These are phyloP conservation scores for Macrolepiota fuliginosa DNA, from an alignment of 768 basidiomycete genomes.

Conservation along the genomic window DNA sequence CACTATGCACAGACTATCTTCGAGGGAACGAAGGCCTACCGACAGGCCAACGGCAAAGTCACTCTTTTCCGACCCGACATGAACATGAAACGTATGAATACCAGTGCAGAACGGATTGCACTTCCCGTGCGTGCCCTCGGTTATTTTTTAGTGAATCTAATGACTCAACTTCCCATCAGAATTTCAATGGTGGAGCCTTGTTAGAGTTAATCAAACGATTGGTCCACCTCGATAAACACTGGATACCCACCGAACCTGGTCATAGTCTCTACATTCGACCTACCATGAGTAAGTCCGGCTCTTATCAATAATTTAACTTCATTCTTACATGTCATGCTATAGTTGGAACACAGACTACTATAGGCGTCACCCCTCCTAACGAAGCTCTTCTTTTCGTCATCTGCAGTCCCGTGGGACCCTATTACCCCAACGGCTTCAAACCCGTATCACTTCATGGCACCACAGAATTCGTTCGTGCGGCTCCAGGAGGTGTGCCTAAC, in stretches of 20 bases:
- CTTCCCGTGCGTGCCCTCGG: constrained; percentile 54
- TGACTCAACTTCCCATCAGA: constrained; percentile 34
- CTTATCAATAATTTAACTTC: not conserved
- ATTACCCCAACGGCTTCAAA: constrained; percentile 86
- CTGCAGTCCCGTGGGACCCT: constrained; percentile 79
- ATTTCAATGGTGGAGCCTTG: constrained; percentile 74
- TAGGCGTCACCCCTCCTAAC: constrained; percentile 73
- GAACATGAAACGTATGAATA: constrained; percentile 98
- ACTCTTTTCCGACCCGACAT: constrained; percentile 92
- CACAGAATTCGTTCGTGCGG: constrained; percentile 79
- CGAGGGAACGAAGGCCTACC: constrained; percentile 95
- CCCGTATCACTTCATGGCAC: constrained; percentile 87
- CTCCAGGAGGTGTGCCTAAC: constrained; percentile 66
- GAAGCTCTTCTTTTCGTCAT: constrained; percentile 88
- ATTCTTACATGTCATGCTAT: constrained; percentile 12
- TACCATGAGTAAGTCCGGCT: constrained; percentile 44
- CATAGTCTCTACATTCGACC: constrained; percentile 93
- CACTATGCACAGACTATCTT: constrained; percentile 93
- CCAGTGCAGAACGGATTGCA: constrained; percentile 73
- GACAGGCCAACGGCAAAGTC: constrained; percentile 66
- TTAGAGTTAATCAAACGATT: constrained; percentile 84
- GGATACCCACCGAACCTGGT: constrained; percentile 88
- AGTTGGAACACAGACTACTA: constrained; percentile 76
- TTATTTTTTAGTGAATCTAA: not conserved
- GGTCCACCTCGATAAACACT: constrained; percentile 77